phyloP scores from a whole-genome alignment of 1,284 basidiomycete genomes.

The Ganoderma multipileum region DNA sequence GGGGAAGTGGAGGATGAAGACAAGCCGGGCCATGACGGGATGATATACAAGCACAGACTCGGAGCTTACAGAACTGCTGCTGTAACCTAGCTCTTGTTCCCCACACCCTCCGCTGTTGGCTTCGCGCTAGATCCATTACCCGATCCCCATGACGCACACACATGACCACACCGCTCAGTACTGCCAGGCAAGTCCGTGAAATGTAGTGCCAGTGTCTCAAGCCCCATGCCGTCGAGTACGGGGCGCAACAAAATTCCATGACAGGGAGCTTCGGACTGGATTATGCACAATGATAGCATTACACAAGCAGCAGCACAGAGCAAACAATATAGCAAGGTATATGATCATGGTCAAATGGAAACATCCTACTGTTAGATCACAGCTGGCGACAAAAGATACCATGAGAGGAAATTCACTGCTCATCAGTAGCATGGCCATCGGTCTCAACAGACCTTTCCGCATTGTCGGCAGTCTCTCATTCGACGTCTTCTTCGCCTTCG shows the following conservation, averaged over 20 bases:
- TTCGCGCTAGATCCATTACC: conserved; percentile 21
- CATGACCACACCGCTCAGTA: conserved; percentile 27
- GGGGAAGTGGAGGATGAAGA: conserved; percentile 11
- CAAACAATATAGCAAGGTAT: conserved; percentile 8
- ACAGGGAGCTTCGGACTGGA: not conserved
- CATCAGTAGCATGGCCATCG: not conserved
- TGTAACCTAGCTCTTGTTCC: conserved; percentile 23
- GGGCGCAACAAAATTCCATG: not conserved
- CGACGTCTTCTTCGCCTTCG: not conserved
- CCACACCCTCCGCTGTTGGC: conserved; percentile 21
- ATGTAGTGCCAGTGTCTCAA: too few species aligned
- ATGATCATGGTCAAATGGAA: not conserved
- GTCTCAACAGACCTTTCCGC: not conserved
- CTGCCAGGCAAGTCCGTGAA: too few species aligned
- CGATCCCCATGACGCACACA: conserved; percentile 30
- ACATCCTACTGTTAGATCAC: not conserved
- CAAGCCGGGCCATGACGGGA: not conserved
- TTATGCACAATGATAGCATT: conserved; percentile 8
- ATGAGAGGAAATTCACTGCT: not conserved
- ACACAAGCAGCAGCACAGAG: conserved; percentile 5
- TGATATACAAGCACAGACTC: conserved; percentile 1
- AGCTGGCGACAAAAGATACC: not conserved
- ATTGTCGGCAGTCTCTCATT: not conserved
- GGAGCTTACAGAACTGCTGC: conserved; percentile 7
- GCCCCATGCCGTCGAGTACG: too few species aligned